Percentiles rank a stretch among this genome's conserved stretches.
Conservation (phyloP, 352 stramenopile genomes). For the Aphanomyces euteiches region DNA sequence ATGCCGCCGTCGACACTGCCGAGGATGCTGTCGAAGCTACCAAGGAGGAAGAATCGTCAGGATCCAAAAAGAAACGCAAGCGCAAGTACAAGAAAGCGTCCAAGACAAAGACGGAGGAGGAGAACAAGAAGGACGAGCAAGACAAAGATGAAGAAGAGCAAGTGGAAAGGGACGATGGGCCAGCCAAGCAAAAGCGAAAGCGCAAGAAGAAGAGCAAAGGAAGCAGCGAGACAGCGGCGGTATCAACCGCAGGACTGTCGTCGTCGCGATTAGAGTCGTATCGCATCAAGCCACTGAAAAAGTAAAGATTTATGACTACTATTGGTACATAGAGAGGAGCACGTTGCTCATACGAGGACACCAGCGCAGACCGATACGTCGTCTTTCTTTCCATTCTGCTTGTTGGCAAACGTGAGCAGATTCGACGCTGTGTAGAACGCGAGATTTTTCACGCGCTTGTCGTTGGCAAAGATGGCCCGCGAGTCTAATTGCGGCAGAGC, state of each 20-base stretch:
- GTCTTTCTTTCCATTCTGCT: slow-evolving; percentile 83
- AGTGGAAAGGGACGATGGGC: not conserved
- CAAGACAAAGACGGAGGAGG: slow-evolving; percentile 28
- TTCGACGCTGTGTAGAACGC: slow-evolving; percentile 87
- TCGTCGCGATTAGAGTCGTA: slow-evolving; percentile 80
- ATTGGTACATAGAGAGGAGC: slow-evolving; percentile 1
- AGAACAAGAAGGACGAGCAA: slow-evolving; percentile 24
- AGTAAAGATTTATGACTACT: slow-evolving; percentile 33
- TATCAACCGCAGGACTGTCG: slow-evolving; percentile 47
- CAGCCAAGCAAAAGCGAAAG: slow-evolving; percentile 62
- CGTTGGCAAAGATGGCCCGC: slow-evolving; percentile 65
- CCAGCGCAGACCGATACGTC: slow-evolving; percentile 82
- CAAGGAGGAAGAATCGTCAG: slow-evolving; percentile 1
- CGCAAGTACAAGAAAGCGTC: slow-evolving; percentile 28
- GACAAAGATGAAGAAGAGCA: slow-evolving; percentile 32
- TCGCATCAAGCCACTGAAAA: slow-evolving; percentile 65
- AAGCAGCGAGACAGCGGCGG: slow-evolving; percentile 33
- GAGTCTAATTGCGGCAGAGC: slow-evolving; percentile 64
- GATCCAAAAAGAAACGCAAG: slow-evolving; percentile 31
- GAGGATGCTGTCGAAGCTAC: slow-evolving; percentile 14
- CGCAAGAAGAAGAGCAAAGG: slow-evolving; percentile 47
- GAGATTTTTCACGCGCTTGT: slow-evolving; percentile 78
- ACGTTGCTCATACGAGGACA: slow-evolving; percentile 59
- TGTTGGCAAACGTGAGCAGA: slow-evolving; percentile 83
- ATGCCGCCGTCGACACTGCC: slow-evolving; percentile 21